Percentiles rank a stretch among this genome's conserved stretches.
These are phyloP conservation scores for Pulveroboletus frians DNA, from an alignment of 768 basidiomycete species.

Conservation along the genomic window DNA sequence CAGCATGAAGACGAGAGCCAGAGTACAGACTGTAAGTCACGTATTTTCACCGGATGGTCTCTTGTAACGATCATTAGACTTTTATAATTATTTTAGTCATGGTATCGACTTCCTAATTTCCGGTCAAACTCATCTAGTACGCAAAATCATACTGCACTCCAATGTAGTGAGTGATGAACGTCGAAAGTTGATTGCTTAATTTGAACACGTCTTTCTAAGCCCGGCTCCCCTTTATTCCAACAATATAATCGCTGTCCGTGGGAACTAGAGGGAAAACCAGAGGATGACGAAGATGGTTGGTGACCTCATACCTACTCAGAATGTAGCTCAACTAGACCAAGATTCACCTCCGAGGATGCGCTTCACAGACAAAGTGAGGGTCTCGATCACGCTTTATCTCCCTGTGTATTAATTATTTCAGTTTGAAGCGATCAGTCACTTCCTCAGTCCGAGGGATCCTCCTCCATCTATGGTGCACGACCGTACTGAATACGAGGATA, in stretches of 20 bases:
- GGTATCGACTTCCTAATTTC: conserved; percentile 85
- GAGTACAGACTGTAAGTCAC: conserved; percentile 46
- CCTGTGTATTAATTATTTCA: conserved; percentile 22
- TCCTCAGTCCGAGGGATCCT: conserved; percentile 66
- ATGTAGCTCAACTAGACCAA: conserved; percentile 23
- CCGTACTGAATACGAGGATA: conserved; percentile 71
- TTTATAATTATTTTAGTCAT: conserved; percentile 91
- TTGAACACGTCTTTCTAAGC: conserved; percentile 40
- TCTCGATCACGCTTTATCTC: not conserved
- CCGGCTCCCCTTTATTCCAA: conserved; percentile 85
- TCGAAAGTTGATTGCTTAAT: not conserved
- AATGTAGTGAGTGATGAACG: conserved; percentile 62
- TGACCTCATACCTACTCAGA: not conserved
- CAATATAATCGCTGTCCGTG: conserved; percentile 89
- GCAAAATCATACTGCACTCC: conserved; percentile 83
- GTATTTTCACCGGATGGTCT: not conserved
- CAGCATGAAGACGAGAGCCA: conserved; percentile 42
- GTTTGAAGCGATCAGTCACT: conserved; percentile 77
- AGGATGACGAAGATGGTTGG: conserved; percentile 79
- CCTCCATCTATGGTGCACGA: conserved; percentile 80
- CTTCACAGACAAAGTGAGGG: conserved; percentile 61
- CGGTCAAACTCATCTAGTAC: conserved; percentile 62
- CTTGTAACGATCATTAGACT: conserved; percentile 46
- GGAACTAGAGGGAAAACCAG: conserved; percentile 75
- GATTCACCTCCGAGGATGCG: conserved; percentile 72